Percentiles rank a stretch among this genome's conserved stretches.
Conservation (phyloP, 805 yeast species). For the Wickerhamiella spandovensis region DNA sequence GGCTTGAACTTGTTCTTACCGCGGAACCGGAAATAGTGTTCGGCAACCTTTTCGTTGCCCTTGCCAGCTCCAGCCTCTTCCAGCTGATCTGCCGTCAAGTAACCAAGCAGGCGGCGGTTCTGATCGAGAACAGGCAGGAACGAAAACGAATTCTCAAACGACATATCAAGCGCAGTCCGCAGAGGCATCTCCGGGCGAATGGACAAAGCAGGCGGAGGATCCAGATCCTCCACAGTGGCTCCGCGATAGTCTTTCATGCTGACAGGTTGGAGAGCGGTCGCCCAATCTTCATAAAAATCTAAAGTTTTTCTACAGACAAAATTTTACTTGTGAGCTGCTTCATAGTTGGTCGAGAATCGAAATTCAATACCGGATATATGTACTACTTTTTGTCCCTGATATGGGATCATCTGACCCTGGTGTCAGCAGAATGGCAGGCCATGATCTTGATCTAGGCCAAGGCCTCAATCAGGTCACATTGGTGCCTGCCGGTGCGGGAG, state of each 20-base stretch:
- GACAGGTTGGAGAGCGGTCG: background rate
- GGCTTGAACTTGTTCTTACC: slow-evolving; percentile 27
- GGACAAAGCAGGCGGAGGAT: slow-evolving; percentile 43
- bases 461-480: slow-evolving; percentile 24
- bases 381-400: no score
- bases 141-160: slow-evolving; percentile 43
- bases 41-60: slow-evolving; percentile 23
- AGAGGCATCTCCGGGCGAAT: slow-evolving; percentile 37
- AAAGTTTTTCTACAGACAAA: no score
- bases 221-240: slow-evolving; percentile 48
- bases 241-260: slow-evolving; percentile 14
- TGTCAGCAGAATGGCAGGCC: no score
- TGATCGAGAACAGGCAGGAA: slow-evolving; percentile 41
- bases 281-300: no score
- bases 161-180: slow-evolving; percentile 38
- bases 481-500: slow-evolving; percentile 24
- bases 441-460: slow-evolving; percentile 14
- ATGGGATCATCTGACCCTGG: no score
- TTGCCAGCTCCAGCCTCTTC: slow-evolving; percentile 24
- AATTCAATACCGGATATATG: background rate
- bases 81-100: slow-evolving; percentile 32
- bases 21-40: slow-evolving; percentile 21
- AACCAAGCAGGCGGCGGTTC: slow-evolving; percentile 36
- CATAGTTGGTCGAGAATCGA: background rate
- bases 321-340: background rate